Evolutionary conservation across 305 asterid species (phyloP), one percentile per base, ranked within the genome.

Genomic region (Fraxinus baroniana): DNA sequence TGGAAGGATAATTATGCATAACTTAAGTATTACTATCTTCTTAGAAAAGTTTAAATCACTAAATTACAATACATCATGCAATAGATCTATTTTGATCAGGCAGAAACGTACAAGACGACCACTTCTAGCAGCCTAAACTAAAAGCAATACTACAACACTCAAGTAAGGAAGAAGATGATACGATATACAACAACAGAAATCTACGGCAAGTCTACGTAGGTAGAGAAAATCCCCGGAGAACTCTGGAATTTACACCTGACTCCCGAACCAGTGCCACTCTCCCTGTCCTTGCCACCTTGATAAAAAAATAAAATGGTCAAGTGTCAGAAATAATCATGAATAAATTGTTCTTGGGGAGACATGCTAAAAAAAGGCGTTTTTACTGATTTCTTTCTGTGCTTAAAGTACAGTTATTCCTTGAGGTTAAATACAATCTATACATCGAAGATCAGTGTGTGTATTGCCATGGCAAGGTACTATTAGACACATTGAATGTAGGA

Each of bases 211-310:
- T 37, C 87, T 90, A 90, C 73, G 74, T 81, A 37, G 93, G 90
- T 83, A 91, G 88, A 84, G 93, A 81, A 84, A 87, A 93, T 68
- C 98, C 97, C 41, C 98, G 89, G 75, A 95, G 97, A 82, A 81
- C 89, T 79, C 90, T 89, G 0, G 98, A 95, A 85, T 95, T 96
- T 32, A 95, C 98, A 10, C 98, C 98, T 0, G 98, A 93, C 82
- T 95, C 98, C 12, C 97, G 92, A 36, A 83, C 84, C 90, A 93
- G 66, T 1, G 98, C 98, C 86, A 93, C 90, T 84, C 98, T 91
- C 74, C 98, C 98, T 0, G 98, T 95, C 82, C 98, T 87, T 6
- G 97, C 98, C 89, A 94, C 98, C 98, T 94, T 81, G n/a, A 84
- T 80, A 76, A 30, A 10, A 10, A 60, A 44, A 66, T 24, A 81